These are phyloP conservation scores for Teratosphaeria viscida DNA, from an alignment of 2,329 filamentous ascomycete species.

Conservation along the genomic window DNA sequence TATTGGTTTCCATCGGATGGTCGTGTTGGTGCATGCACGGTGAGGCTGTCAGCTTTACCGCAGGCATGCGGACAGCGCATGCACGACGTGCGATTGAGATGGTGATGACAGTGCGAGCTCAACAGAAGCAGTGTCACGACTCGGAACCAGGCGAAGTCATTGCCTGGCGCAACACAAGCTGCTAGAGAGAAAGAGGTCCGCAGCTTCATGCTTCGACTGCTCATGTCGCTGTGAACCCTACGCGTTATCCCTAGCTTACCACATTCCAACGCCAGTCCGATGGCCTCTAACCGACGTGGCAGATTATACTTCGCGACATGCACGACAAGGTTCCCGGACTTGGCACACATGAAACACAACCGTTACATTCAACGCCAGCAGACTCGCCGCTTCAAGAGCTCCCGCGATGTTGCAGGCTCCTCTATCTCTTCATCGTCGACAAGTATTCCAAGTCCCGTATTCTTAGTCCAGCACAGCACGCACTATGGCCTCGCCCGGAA, in stretches of 20 bases:
- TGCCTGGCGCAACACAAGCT: too few relatives aligned
- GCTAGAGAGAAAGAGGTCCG: too few relatives aligned
- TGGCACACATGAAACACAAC: neutral
- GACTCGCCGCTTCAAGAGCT: neutral
- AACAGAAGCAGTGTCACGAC: too few relatives aligned
- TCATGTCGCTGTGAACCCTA: too few relatives aligned
- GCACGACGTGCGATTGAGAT: too few relatives aligned
- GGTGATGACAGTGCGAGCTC: too few relatives aligned
- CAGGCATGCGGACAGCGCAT: neutral
- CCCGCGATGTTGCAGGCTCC: too few relatives aligned
- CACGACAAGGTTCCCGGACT: neutral
- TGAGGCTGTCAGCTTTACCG: neutral
- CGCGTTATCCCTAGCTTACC: neutral
- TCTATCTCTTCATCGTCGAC: too few relatives aligned
- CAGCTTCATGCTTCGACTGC: too few relatives aligned
- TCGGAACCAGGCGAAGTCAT: too few relatives aligned
- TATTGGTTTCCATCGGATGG: neutral
- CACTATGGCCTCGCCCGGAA: neutral
- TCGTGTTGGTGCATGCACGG: neutral
- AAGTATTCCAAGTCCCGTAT: too few relatives aligned
- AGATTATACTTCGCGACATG: too few relatives aligned
- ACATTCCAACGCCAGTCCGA: neutral
- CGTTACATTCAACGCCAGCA: neutral
- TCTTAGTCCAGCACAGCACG: neutral
- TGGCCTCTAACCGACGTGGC: neutral